A percentile compares a stretch with the other conserved stretches of the same genome.
Evolutionary conservation across 345 rosid genomes (phyloP).

Genomic region (Eucalyptus regnans): DNA sequence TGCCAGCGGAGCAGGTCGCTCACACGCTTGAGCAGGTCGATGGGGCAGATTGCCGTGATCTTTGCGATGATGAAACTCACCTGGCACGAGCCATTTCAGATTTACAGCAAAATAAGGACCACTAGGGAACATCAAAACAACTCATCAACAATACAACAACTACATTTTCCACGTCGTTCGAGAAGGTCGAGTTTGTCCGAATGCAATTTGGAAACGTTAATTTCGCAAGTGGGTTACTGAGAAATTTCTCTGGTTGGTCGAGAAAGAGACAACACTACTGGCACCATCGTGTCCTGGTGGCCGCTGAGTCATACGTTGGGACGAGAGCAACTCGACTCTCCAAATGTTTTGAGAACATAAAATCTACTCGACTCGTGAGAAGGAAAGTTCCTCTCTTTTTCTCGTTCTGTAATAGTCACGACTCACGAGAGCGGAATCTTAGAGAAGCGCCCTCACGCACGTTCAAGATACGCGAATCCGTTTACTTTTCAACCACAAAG

Average conservation of each 20-base stretch:
- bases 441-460: not conserved
- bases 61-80: slow-evolving; percentile 65
- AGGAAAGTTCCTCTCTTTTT: not conserved
- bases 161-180: not conserved
- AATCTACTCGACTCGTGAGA: not conserved
- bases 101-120: not conserved
- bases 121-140: not conserved
- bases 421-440: not conserved
- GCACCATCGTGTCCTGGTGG: not conserved
- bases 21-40: slow-evolving; percentile 44
- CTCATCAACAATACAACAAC: not conserved
- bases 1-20: slow-evolving; percentile 87
- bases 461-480: not conserved
- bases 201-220: not conserved
- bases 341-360: not conserved
- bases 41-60: slow-evolving; percentile 71
- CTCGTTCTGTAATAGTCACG: not conserved
- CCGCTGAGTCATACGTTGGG: not conserved
- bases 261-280: not conserved
- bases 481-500: not conserved
- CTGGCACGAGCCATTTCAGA: slow-evolving; percentile 14
- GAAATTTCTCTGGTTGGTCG: not conserved
- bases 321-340: not conserved
- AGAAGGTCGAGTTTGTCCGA: not conserved
- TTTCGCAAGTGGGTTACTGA: not conserved